These are phyloP conservation scores for Ogataea pilisensis DNA, from an alignment of 805 yeast species.

Conservation along the genomic window DNA sequence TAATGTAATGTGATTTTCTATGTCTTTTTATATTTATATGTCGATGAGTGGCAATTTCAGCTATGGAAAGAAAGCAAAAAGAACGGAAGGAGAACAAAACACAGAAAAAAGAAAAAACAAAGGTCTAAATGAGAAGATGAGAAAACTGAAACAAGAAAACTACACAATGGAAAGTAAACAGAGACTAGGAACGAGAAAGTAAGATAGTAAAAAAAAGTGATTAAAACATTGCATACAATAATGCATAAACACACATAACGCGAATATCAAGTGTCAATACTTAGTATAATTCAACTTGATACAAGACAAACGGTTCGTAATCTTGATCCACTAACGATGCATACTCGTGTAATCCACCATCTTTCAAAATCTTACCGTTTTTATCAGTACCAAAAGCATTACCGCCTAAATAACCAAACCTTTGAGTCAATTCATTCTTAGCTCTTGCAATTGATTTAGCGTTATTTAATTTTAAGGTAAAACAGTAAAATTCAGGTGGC, in stretches of 20 bases:
- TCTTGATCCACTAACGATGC: constrained; percentile 92
- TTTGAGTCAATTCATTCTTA: constrained; percentile 62
- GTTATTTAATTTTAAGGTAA: constrained; percentile 37
- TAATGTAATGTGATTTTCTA: no score
- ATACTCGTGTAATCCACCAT: constrained; percentile 66
- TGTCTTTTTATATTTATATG: no score
- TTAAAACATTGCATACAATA: no score
- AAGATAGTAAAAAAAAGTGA: no score
- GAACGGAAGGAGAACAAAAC: neutral
- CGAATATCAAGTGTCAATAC: no score
- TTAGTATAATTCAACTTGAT: constrained; percentile 47
- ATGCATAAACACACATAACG: no score
- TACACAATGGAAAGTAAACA: no score
- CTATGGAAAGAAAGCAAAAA: neutral
- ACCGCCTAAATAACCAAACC: constrained; percentile 90
- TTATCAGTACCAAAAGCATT: constrained; percentile 72
- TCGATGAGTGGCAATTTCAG: no score
- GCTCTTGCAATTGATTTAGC: constrained; percentile 45
- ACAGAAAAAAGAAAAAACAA: neutral
- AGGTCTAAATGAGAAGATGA: no score
- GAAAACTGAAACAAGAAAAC: no score
- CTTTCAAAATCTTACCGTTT: constrained; percentile 61
- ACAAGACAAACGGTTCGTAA: constrained; percentile 93
- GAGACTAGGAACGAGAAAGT: no score
- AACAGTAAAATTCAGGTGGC: constrained; percentile 81